phyloP scores from a whole-genome alignment of 176 grass and related monocot species.

The Carex pumila region DNA sequence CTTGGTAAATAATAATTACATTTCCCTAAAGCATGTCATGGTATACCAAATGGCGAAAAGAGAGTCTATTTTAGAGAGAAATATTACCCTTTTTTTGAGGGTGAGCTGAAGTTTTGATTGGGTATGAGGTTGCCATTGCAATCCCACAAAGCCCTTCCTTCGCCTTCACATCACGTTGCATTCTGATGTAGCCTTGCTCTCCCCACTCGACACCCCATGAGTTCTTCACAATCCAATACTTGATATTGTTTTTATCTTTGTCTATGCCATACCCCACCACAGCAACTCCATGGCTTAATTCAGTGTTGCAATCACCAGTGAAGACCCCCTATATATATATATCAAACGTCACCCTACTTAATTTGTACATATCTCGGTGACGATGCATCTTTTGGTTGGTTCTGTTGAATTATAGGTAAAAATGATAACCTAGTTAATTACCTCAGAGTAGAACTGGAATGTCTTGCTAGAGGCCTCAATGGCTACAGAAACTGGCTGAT shows the following conservation, averaged over 20 bases:
- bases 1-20: too few species aligned
- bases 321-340: slow-evolving; percentile 38
- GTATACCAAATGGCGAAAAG: too few species aligned
- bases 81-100: slow-evolving; percentile 23
- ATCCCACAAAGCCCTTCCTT: slow-evolving; percentile 68
- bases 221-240: slow-evolving; percentile 81
- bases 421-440: background rate
- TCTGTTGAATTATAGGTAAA: background rate
- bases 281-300: slow-evolving; percentile 69
- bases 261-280: slow-evolving; percentile 58
- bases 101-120: slow-evolving; percentile 53
- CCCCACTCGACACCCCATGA: slow-evolving; percentile 62
- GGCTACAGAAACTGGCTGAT: slow-evolving; percentile 68
- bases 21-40: too few species aligned
- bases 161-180: slow-evolving; percentile 32
- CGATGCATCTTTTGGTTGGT: background rate
- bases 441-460: slow-evolving; percentile 77
- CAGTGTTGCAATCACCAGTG: slow-evolving; percentile 50
- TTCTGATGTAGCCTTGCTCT: slow-evolving; percentile 58
- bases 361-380: background rate
- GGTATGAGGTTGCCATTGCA: slow-evolving; percentile 72
- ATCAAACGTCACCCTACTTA: background rate
- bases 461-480: slow-evolving; percentile 45
- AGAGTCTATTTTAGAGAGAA: too few species aligned
- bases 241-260: slow-evolving; percentile 18